Evolutionary conservation across 345 rosid species (phyloP), one percentile per base, ranked within the genome.

Genomic region (Pugionium dolabratum): DNA sequence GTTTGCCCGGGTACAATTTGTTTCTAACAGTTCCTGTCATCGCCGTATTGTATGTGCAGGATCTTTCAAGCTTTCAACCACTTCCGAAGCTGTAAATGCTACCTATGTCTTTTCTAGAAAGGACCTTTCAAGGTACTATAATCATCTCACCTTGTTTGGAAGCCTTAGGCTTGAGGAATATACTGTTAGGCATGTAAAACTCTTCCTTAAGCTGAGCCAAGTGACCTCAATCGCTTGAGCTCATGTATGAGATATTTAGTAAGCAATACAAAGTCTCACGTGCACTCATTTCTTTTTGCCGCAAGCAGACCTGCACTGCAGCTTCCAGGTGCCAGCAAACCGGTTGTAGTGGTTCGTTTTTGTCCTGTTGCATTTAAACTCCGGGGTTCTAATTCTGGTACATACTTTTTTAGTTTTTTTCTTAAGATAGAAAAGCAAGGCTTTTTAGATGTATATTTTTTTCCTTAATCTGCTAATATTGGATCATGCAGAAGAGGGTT

Each of bases 291-390:
- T 59, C 25, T 7, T 49, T 30, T 62, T 31, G 30, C 9, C 48
- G 39, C 39, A 11, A 69, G 41, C 77, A 94, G 99, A 75, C 97
- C 99, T 71, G 89, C 95, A 39, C 37, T 90, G 70, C 84, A 79
- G 79, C 95, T 90, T 34, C 97, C 97, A n/a, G 74, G 95, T 82
- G 91, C 86, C 61, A 79, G 72, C 81, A 94, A 94, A 79, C 97
- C 97, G n/a, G 82, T 94, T 52, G 83, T 90, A 40, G 97, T 84
- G 28, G 92, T 90, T 83, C 87, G 91, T 6, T 94, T 94, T 75
- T 90, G 95, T 68, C 96, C 99, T 32, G 57, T 84, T 55, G 64
- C 82, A 54, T 94, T 82, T 70, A 80, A 62, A 74, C 87, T 81
- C 59, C 75, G 82, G 50, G 86, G 85, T 56, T 79, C 86, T 60